phyloP scores from a whole-genome alignment of 1,139 yeast species.

The Pichia sp. region DNA sequence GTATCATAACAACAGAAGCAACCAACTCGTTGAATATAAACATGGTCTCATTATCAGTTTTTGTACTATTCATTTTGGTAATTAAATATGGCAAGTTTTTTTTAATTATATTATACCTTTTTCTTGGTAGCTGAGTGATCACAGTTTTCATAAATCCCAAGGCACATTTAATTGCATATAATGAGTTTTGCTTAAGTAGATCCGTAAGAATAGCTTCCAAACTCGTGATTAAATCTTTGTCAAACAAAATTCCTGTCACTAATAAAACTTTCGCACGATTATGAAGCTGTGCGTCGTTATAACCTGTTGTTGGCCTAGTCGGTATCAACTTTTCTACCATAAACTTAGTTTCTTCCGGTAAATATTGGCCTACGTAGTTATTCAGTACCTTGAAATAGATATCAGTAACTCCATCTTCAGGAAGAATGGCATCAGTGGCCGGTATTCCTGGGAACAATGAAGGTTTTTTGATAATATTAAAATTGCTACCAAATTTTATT shows the following conservation, averaged over 20 bases:
- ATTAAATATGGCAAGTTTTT: slow-evolving; percentile 14
- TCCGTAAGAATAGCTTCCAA: slow-evolving; percentile 17
- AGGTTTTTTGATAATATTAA: slow-evolving; percentile 2
- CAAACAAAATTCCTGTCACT: slow-evolving; percentile 22
- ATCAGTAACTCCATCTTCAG: slow-evolving; percentile 23
- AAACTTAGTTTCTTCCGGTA: slow-evolving; percentile 10
- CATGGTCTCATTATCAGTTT: slow-evolving; percentile 2
- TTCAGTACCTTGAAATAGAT: slow-evolving; percentile 23
- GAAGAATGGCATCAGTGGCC: slow-evolving; percentile 4
- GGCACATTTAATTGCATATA: slow-evolving; percentile 7
- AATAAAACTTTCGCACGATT: slow-evolving; percentile 24
- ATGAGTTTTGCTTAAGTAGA: slow-evolving; percentile 10
- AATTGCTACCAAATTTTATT: slow-evolving; percentile 22
- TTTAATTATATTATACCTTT: slow-evolving; percentile 16
- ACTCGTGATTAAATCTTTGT: slow-evolving; percentile 19
- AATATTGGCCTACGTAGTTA: slow-evolving; percentile 15
- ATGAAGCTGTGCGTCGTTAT: slow-evolving; percentile 16
- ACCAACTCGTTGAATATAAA: slow-evolving; percentile 5
- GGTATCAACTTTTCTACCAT: slow-evolving; percentile 26
- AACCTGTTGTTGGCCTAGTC: slow-evolving; percentile 21
- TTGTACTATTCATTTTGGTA: slow-evolving; percentile 11
- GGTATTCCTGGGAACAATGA: slow-evolving; percentile 14
- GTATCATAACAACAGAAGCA: slow-evolving; percentile 2
- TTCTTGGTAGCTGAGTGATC: slow-evolving; percentile 7
- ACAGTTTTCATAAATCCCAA: slow-evolving; percentile 8